Evolutionary conservation across 306 rosid species (phyloP), one percentile per base, ranked within the genome.

Genomic region (Casuarina equisetifolia): DNA sequence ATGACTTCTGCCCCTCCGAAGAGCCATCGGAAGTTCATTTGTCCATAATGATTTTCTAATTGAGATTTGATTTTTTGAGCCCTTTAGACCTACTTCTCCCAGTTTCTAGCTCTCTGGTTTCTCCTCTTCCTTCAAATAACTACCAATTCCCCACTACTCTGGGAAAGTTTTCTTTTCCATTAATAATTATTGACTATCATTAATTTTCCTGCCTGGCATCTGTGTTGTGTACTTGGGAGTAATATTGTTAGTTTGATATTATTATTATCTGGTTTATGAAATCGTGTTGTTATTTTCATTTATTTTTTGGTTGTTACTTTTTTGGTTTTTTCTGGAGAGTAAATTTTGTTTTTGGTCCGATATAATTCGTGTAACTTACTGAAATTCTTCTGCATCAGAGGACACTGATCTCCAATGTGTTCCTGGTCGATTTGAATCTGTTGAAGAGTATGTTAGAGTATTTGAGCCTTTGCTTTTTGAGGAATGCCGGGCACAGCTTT

Each of bases 381-480:
- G 70, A 50, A 75, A 39, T 75, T 83, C 35, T 71, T 81, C 76
- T 87, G 77, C 70, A 85, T 57, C 93, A 95, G 99, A 86, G 87
- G 97, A 91, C 70, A 84, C 97, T 72, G 99, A 95, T 64, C 93
- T 95, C 64, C 97, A 91, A 70, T 86, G 93, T 74, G 97, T 95
- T 73, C 97, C 99, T 58, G 99, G 93, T 67, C 90, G 77, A 69
- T 95, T 95, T 89, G 99, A 91, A 82, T 95, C 97, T 3, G 86
- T 89, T 69, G 99, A 95, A 88, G 97, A 91, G 86, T 95, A 95
- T 85, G 85, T 87, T 55, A 84, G 82, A 86, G 96, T 95, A 73
- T 95, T 95, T 81, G 99, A 95, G 85, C 99, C 99, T 78, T 86
- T 95, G 86, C 93, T 95, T 78, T 95, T 95, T 84, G 99, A 95